These are phyloP conservation scores for Chloris gayana DNA, from an alignment of 176 grass and related monocot species.

Conservation along the genomic window DNA sequence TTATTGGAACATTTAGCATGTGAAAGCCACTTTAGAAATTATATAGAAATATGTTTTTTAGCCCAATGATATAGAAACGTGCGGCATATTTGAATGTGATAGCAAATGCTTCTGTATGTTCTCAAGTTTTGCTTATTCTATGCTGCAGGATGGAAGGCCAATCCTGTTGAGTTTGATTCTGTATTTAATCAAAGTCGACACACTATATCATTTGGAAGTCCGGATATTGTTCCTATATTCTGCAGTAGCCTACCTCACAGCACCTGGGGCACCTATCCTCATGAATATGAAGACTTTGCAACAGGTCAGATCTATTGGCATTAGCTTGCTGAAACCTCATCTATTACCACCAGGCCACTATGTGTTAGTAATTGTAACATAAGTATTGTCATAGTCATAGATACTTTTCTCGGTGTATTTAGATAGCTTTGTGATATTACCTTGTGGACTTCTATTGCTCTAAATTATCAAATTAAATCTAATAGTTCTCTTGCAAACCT, in stretches of 20 bases:
- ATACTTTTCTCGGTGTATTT: not conserved
- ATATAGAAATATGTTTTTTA: too few species aligned
- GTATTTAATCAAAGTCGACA: constrained; percentile 88
- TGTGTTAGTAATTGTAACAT: not conserved
- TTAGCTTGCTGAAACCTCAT: constrained; percentile 23
- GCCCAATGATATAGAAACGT: not conserved
- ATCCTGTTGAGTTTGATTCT: constrained; percentile 98
- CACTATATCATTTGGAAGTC: constrained; percentile 82
- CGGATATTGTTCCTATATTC: constrained; percentile 96
- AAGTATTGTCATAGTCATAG: not conserved
- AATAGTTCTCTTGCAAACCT: constrained; percentile 24
- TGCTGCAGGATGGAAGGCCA: constrained; percentile 88
- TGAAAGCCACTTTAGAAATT: not conserved
- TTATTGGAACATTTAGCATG: constrained; percentile 10
- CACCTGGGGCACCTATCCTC: constrained; percentile 83
- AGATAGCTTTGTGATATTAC: constrained; percentile 7
- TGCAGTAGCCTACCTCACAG: constrained; percentile 74
- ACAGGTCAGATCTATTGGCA: constrained; percentile 59
- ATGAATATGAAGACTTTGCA: constrained; percentile 90
- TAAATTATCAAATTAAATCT: constrained; percentile 14
- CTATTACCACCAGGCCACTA: not conserved
- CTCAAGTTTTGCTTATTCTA: not conserved
- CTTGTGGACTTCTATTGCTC: not conserved
- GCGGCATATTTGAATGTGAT: constrained; percentile 15
- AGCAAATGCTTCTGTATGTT: not conserved